Evolutionary conservation across 129 eudicot species (phyloP).

Genomic region (Centrapalus pauciflorus): DNA sequence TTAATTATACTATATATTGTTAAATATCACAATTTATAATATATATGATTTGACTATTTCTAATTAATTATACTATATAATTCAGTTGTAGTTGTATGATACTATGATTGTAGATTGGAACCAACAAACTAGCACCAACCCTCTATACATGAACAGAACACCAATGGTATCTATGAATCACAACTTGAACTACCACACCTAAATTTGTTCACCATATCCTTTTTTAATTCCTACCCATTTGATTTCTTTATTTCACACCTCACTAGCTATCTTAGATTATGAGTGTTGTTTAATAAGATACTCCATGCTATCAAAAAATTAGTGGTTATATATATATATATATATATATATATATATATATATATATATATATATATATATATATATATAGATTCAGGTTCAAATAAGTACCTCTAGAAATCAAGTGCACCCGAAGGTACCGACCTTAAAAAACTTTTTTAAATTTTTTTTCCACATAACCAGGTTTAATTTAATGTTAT

Average conservation of each 20-base stretch:
- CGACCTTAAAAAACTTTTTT: too few relatives aligned
- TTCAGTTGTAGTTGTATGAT: too few relatives aligned
- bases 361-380: too few relatives aligned
- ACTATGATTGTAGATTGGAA: slow-evolving; percentile 2
- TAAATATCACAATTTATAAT: background rate
- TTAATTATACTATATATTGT: too few relatives aligned
- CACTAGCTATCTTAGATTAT: slow-evolving; percentile 19
- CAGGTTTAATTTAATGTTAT: too few relatives aligned
- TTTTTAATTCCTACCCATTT: background rate
- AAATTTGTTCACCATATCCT: slow-evolving; percentile 29
- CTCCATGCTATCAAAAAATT: background rate
- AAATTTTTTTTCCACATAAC: too few relatives aligned
- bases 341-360: background rate
- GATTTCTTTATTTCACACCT: background rate
- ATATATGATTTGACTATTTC: too few relatives aligned
- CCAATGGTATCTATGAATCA: slow-evolving; percentile 18
- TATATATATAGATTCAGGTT: too few relatives aligned
- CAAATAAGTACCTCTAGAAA: too few relatives aligned
- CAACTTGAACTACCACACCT: slow-evolving; percentile 30
- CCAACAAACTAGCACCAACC: background rate
- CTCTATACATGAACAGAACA: background rate
- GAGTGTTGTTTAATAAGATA: background rate
- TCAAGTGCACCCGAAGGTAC: too few relatives aligned
- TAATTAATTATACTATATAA: background rate
- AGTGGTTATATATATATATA: background rate